Evolutionary conservation across 2,329 filamentous ascomycete species (phyloP).

Genomic region (Penicillium brevicompactum): DNA sequence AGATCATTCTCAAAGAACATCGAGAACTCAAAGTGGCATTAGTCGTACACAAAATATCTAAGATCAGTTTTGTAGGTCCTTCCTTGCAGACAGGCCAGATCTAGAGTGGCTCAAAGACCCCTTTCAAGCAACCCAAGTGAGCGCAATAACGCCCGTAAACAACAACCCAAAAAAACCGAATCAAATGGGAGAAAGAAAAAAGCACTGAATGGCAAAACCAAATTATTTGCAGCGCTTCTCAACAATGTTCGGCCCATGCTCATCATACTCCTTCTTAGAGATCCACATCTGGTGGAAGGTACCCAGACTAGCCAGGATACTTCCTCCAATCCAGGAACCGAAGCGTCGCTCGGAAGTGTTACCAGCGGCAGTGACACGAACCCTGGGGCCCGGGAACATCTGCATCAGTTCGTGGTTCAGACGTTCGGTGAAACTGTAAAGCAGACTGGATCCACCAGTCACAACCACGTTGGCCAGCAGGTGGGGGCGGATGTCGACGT

Average conservation of each 20-base stretch:
- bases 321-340: slow-evolving; percentile 93
- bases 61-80: slow-evolving; percentile 12
- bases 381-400: slow-evolving; percentile 81
- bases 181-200: neutral
- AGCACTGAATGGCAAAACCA: neutral
- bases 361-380: slow-evolving; percentile 85
- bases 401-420: slow-evolving; percentile 79
- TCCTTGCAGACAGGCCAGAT: slow-evolving; percentile 11
- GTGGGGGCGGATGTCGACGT: slow-evolving; percentile 83
- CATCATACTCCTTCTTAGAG: slow-evolving; percentile 93
- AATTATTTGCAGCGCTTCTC: slow-evolving; percentile 90
- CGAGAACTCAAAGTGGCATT: slow-evolving; percentile 13
- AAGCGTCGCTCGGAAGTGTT: slow-evolving; percentile 87
- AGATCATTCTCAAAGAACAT: neutral
- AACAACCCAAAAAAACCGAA: neutral
- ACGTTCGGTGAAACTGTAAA: slow-evolving; percentile 90
- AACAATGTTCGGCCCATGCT: slow-evolving; percentile 86
- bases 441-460: slow-evolving; percentile 81
- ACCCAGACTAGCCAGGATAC: slow-evolving; percentile 90
- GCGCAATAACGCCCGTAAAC: slow-evolving; percentile 14
- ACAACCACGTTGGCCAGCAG: slow-evolving; percentile 89
- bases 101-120: slow-evolving; percentile 9
- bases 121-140: slow-evolving; percentile 8
- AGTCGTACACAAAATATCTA: slow-evolving; percentile 16
- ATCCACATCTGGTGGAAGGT: slow-evolving; percentile 99